Evolutionary conservation across 192 early-diverging fungal species (phyloP), one percentile per base, ranked within the genome.

Genomic region (Coemansia sp.): DNA sequence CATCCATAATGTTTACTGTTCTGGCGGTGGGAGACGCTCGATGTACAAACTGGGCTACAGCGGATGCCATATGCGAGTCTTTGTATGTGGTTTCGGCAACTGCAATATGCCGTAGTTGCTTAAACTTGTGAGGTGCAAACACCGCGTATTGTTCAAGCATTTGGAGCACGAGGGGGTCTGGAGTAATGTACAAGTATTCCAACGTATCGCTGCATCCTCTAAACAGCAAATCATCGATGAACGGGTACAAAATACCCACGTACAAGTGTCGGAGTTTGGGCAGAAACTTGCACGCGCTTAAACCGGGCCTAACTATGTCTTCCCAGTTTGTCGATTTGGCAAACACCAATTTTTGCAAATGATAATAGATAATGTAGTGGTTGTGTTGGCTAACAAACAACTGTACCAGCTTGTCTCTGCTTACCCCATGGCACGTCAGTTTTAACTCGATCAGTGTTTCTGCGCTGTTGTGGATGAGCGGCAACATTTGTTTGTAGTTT

Each of bases 141-240:
- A 52, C 50, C 1, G 41, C 10, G 12, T 47, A 35, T 1, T 32
- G 39, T 12, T 61, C 59, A n/a, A 61, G 26, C 51, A 68, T 50
- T 19, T 68, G 24, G 2, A 69, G 23, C 11, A 59, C 45, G 1
- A 26, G 10, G 3, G 53, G 10, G 19, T 62, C 61, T 3, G 61
- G 56, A 0, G 49, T 45, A 6, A 69, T 26, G 9, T 43, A 50
- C 14, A 69, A 49, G 10, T 43, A 53, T n/a, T 62, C 55, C 12
- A 69, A 56, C 19, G 65, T 68, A 1, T 19, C 22, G 4, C 32
- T 41, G 16, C 48, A 57, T 9, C 59, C 52, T 2, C 67, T 56
- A 35, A 69, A 69, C 49, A 69, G 29, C 27, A 59, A 37, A 20
- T 69, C 67, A 27, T 69, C 67, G 18, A 3, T 16, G 22, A 69